These are phyloP conservation scores for Anthostomella pinea DNA, from an alignment of 2,329 filamentous ascomycete species.

Conservation along the genomic window DNA sequence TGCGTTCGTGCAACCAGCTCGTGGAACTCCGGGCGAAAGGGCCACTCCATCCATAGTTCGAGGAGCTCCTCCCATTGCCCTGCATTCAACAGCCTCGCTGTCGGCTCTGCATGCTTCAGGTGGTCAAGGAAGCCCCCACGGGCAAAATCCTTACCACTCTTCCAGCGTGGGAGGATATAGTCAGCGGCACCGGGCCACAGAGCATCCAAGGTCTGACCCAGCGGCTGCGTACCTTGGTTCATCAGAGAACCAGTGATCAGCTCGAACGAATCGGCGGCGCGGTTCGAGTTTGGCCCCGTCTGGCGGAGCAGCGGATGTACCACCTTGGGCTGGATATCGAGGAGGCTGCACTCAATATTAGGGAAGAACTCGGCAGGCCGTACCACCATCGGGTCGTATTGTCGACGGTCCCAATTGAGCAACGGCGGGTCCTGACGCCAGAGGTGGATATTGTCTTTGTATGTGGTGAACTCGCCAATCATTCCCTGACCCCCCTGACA, in stretches of 20 bases:
- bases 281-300: conserved; percentile 38
- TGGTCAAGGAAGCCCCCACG: conserved; percentile 43
- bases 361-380: conserved; percentile 65
- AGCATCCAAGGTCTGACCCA: conserved; percentile 45
- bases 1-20: conserved; percentile 44
- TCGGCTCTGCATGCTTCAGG: conserved; percentile 40
- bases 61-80: conserved; percentile 57
- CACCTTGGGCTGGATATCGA: conserved; percentile 65
- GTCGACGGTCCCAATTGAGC: conserved; percentile 67
- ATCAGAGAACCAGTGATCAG: conserved; percentile 47
- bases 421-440: conserved; percentile 48
- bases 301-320: conserved; percentile 48
- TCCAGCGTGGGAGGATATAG: conserved; percentile 47
- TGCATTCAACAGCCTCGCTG: conserved; percentile 48
- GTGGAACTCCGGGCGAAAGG: conserved; percentile 52
- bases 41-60: conserved; percentile 63
- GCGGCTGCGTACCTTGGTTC: conserved; percentile 28
- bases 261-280: conserved; percentile 50
- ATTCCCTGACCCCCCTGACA: conserved; percentile 24
- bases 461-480: conserved; percentile 36
- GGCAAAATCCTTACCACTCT: conserved; percentile 45
- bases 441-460: conserved; percentile 54
- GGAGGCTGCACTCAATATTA: conserved; percentile 50
- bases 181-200: conserved; percentile 61
- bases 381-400: conserved; percentile 65